phyloP scores from a whole-genome alignment of 768 basidiomycete species.

The Tulasnella sp. region DNA sequence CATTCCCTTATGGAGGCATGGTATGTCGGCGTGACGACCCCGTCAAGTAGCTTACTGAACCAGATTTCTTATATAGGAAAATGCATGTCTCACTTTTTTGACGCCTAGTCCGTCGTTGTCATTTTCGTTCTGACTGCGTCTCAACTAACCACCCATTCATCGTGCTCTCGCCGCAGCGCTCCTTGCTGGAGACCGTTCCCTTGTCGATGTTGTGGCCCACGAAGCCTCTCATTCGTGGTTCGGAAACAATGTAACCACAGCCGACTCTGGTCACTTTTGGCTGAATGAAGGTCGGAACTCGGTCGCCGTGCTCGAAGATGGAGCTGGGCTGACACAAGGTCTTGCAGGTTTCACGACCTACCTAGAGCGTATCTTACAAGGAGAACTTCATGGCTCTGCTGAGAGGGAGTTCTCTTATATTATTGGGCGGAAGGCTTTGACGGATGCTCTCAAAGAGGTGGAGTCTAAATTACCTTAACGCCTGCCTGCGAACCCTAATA shows the following conservation, averaged over 20 bases:
- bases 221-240: constrained; percentile 81
- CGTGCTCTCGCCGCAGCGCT: constrained; percentile 43
- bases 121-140: background rate
- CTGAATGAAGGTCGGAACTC: constrained; percentile 56
- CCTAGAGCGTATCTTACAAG: constrained; percentile 72
- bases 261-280: constrained; percentile 75
- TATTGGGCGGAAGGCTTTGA: constrained; percentile 62
- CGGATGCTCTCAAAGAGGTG: constrained; percentile 51
- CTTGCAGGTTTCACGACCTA: constrained; percentile 80
- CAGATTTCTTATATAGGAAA: constrained; percentile 51
- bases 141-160: constrained; percentile 7
- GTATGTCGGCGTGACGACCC: constrained; percentile 33
- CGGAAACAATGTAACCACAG: constrained; percentile 80
- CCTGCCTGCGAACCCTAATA: background rate
- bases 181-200: constrained; percentile 74
- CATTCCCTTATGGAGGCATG: constrained; percentile 92
- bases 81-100: constrained; percentile 78
- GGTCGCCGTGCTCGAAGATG: background rate
- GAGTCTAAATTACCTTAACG: background rate
- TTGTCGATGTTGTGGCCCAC: constrained; percentile 77
- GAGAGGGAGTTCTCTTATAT: constrained; percentile 74
- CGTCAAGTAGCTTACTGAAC: background rate
- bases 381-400: constrained; percentile 60
- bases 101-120: constrained; percentile 60
- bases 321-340: background rate